Conservation (phyloP, 805 yeast species). For the Yarrowia phangngaensis region DNA sequence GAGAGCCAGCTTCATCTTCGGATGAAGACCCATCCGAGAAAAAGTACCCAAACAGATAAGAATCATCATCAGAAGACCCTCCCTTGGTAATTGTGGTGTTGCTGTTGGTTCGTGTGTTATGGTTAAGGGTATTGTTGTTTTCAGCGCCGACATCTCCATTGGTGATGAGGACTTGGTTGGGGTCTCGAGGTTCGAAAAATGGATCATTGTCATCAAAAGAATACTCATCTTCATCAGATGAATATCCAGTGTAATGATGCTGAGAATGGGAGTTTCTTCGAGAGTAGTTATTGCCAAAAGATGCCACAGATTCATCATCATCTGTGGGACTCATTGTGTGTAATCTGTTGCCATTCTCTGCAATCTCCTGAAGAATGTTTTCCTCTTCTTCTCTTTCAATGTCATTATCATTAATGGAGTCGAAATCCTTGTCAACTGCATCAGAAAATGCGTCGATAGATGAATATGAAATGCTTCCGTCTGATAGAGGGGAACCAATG, state of each 20-base stretch:
- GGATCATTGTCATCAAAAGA: conserved; percentile 25
- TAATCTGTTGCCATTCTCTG: conserved; percentile 11
- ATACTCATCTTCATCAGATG: conserved; percentile 23
- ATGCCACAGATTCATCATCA: conserved; percentile 8
- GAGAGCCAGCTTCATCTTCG: conserved; percentile 1
- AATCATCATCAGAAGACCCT: conserved; percentile 16
- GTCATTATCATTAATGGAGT: conserved; percentile 37
- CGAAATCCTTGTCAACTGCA: conserved; percentile 36
- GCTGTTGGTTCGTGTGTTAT: conserved; percentile 7
- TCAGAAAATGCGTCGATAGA: conserved; percentile 29
- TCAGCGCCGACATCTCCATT: conserved; percentile 24
- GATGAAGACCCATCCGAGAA: conserved; percentile 22
- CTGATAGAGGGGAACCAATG: conserved; percentile 19
- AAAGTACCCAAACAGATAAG: conserved; percentile 24
- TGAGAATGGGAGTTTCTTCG: conserved; percentile 19
- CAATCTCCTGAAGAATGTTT: conserved; percentile 15
- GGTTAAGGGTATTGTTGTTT: conserved; percentile 9
- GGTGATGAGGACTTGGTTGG: conserved; percentile 26
- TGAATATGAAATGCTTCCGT: conserved; percentile 28
- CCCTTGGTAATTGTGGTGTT: conserved; percentile 5
- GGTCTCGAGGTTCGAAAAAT: conserved; percentile 25
- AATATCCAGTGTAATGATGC: conserved; percentile 20
- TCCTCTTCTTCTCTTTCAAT: conserved; percentile 27
- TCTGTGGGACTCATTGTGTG: conserved; percentile 13
- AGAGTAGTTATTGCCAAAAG: conserved; percentile 25